Evolutionary conservation across 139 green algal genomes (phyloP).

Genomic region (Eudorina sp.): DNA sequence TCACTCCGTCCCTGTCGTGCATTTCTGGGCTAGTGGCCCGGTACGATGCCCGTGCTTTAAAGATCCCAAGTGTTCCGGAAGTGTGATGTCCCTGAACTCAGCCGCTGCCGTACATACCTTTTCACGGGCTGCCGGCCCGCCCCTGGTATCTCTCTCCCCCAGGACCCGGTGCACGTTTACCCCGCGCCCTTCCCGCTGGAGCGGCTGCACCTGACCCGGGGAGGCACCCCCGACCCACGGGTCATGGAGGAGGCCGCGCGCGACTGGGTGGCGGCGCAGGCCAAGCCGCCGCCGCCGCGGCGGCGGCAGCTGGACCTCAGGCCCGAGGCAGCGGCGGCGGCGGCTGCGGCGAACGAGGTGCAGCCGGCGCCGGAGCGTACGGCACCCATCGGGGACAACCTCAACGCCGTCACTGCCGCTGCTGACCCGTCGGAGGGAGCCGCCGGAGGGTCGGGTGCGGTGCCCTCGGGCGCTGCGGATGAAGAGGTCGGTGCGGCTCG

Average conservation of each 20-base stretch:
- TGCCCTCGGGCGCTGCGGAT: too few relatives aligned
- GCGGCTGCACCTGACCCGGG: conserved; percentile 2
- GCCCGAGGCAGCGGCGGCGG: too few relatives aligned
- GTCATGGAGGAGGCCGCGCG: conserved; percentile 27
- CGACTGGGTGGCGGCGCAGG: conserved; percentile 44
- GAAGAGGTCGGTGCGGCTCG: too few relatives aligned
- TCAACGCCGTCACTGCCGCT: too few relatives aligned
- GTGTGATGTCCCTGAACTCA: neutral
- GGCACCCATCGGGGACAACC: too few relatives aligned
- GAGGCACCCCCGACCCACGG: neutral
- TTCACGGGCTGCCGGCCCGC: neutral
- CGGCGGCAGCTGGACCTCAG: neutral
- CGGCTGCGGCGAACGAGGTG: too few relatives aligned
- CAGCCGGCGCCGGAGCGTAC: too few relatives aligned
- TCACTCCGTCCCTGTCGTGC: too few relatives aligned
- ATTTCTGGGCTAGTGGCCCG: too few relatives aligned
- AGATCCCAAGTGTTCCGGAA: neutral
- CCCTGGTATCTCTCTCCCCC: neutral
- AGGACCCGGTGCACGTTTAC: conserved; percentile 44
- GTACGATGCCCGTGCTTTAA: too few relatives aligned
- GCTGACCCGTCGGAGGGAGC: too few relatives aligned
- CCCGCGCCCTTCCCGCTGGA: conserved; percentile 32
- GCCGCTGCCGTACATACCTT: neutral
- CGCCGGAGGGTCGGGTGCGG: too few relatives aligned
- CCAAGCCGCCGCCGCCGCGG: neutral